Percentiles rank a stretch among this genome's conserved stretches.
Evolutionary conservation across 345 rosid genomes (phyloP).

Genomic region (Citrus mangshanensis): DNA sequence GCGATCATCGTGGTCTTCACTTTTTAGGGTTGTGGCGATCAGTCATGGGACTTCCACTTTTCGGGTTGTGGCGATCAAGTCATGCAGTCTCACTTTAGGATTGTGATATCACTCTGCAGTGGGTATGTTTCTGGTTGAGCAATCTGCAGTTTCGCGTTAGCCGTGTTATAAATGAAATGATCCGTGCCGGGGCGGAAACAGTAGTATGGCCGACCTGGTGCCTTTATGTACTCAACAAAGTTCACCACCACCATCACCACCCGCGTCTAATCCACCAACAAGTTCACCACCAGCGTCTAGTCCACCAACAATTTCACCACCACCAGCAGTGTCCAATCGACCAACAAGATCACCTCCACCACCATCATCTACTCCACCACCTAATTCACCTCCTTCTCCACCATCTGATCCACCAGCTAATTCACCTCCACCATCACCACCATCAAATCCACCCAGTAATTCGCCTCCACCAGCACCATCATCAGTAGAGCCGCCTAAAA

Average conservation of each 20-base stretch:
- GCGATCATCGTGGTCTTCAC: too few species aligned
- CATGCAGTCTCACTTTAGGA: too few species aligned
- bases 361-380: constrained; percentile 31
- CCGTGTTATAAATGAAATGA: too few species aligned
- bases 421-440: constrained; percentile 25
- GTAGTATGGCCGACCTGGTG: too few species aligned
- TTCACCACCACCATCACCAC: constrained; percentile 2
- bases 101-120: too few species aligned
- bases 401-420: constrained; percentile 25
- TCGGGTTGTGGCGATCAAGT: too few species aligned
- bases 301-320: constrained; percentile 21
- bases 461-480: constrained; percentile 23
- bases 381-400: constrained; percentile 23
- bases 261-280: constrained; percentile 19
- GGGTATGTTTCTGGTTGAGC: too few species aligned
- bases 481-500: constrained; percentile 28
- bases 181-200: too few species aligned
- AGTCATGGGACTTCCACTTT: too few species aligned
- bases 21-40: too few species aligned
- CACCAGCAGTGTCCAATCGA: constrained; percentile 14
- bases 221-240: too few species aligned
- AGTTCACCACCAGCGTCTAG: constrained; percentile 14
- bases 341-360: constrained; percentile 29
- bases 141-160: too few species aligned
- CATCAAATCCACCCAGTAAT: constrained; percentile 11